Conservation (phyloP, 1,139 yeast species). For the Debaryomyces sp. region DNA sequence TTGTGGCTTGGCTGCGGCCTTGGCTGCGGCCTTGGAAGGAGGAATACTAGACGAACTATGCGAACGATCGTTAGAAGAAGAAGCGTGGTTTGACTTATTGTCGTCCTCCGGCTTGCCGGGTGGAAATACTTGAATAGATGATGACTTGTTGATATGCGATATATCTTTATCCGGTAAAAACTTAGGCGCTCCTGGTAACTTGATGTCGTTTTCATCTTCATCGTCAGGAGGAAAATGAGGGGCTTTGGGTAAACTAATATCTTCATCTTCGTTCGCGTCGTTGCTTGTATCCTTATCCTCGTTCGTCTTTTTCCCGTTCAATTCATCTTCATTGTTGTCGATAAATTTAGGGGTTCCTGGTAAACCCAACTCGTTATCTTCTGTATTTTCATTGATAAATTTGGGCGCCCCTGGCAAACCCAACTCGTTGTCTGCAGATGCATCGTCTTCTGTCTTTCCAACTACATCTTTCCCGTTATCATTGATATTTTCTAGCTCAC, state of each 20-base stretch:
- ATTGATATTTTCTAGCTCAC: slow-evolving; percentile 24
- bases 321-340: slow-evolving; percentile 4
- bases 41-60: not conserved
- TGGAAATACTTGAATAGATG: slow-evolving; percentile 42
- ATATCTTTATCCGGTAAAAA: slow-evolving; percentile 42
- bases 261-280: not conserved
- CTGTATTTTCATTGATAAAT: slow-evolving; percentile 13
- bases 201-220: slow-evolving; percentile 22
- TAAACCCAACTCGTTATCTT: slow-evolving; percentile 3
- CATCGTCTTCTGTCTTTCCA: not conserved
- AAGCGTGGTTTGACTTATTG: not conserved
- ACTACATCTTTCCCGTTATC: slow-evolving; percentile 9
- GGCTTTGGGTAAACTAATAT: slow-evolving; percentile 29
- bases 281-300: not conserved
- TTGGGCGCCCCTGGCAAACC: slow-evolving; percentile 15
- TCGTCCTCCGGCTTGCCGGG: slow-evolving; percentile 18
- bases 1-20: not conserved
- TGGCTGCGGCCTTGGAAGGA: not conserved
- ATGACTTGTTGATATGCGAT: slow-evolving; percentile 38
- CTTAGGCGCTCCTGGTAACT: slow-evolving; percentile 47
- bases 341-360: slow-evolving; percentile 14
- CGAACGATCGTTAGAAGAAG: not conserved
- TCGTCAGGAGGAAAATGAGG: slow-evolving; percentile 38
- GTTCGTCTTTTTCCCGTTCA: not conserved
- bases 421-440: not conserved